phyloP scores from a whole-genome alignment of 805 yeast genomes.

The Wickerhamiella azyma region DNA sequence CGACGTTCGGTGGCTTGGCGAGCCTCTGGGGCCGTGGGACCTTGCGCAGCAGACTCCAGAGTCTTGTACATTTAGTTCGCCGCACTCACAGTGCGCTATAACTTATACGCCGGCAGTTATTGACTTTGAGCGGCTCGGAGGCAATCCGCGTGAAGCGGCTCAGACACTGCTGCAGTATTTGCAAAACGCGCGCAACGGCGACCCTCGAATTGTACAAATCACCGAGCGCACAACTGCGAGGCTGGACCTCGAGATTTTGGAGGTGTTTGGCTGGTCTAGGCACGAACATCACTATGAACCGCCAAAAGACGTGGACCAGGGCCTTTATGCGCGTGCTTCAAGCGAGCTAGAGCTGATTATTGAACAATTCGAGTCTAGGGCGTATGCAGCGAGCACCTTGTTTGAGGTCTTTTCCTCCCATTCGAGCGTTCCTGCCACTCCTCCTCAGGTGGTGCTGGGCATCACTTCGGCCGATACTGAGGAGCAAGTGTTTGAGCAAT shows the following conservation, averaged over 20 bases:
- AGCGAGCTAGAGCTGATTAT: neutral
- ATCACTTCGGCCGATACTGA: slow-evolving; percentile 26
- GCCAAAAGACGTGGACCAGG: neutral
- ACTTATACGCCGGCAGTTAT: neutral
- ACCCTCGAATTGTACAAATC: neutral
- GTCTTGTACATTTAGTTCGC: neutral
- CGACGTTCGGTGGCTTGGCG: neutral
- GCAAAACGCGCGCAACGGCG: neutral
- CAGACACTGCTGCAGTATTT: neutral
- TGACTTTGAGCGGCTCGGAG: neutral
- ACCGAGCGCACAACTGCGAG: neutral
- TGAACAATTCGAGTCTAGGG: neutral
- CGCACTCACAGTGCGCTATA: neutral
- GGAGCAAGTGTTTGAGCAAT: slow-evolving; percentile 35
- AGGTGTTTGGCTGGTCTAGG: neutral
- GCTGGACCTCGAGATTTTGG: neutral
- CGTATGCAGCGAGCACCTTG: neutral
- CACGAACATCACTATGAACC: neutral
- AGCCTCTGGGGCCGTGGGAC: neutral
- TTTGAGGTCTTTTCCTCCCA: neutral
- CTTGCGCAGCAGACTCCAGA: neutral
- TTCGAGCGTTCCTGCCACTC: slow-evolving; percentile 6
- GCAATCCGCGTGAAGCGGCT: neutral
- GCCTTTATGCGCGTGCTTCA: neutral
- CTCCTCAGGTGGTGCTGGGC: slow-evolving; percentile 16